These are phyloP conservation scores for Cutaneotrichosporon daszewskae DNA, from an alignment of 1,284 basidiomycete species.

Conservation along the genomic window DNA sequence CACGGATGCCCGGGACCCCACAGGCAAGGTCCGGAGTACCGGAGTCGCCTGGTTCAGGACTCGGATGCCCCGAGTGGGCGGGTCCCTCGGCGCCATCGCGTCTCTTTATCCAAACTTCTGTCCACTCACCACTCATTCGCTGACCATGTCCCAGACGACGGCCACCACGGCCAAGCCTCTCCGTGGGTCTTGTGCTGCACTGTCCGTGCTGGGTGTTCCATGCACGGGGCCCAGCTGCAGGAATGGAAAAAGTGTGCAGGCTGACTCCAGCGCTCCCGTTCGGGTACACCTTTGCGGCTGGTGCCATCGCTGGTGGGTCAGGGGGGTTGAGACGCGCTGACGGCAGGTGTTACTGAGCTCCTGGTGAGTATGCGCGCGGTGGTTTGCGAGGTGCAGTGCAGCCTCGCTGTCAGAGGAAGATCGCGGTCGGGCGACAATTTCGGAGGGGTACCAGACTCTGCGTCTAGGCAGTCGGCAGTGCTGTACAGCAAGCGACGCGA, in stretches of 20 bases:
- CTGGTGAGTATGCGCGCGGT: conserved; percentile 49
- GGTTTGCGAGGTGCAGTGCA: too few relatives aligned
- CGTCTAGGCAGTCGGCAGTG: neutral
- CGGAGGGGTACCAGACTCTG: too few relatives aligned
- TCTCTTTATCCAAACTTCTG: neutral
- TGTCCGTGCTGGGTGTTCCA: neutral
- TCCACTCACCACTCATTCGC: conserved; percentile 1
- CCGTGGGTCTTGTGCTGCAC: neutral
- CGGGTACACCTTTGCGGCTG: conserved; percentile 78
- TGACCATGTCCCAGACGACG: conserved; percentile 2
- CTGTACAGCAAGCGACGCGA: neutral
- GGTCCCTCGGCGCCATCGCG: neutral
- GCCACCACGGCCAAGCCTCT: conserved; percentile 6
- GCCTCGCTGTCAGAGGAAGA: too few relatives aligned
- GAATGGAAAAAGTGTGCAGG: neutral
- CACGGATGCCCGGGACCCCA: too few relatives aligned
- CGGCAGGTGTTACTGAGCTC: conserved; percentile 64
- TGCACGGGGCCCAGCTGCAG: neutral
- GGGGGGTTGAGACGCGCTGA: conserved; percentile 1
- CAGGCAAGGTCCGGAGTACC: too few relatives aligned
- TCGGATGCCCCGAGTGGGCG: neutral
- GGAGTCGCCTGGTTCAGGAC: too few relatives aligned
- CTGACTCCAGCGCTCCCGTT: conserved; percentile 58
- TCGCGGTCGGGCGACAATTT: too few relatives aligned
- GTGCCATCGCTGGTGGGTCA: conserved; percentile 69